Evolutionary conservation across 441 rosid species (phyloP), one percentile per base, ranked within the genome.

Genomic region (Bruguiera hainesii): DNA sequence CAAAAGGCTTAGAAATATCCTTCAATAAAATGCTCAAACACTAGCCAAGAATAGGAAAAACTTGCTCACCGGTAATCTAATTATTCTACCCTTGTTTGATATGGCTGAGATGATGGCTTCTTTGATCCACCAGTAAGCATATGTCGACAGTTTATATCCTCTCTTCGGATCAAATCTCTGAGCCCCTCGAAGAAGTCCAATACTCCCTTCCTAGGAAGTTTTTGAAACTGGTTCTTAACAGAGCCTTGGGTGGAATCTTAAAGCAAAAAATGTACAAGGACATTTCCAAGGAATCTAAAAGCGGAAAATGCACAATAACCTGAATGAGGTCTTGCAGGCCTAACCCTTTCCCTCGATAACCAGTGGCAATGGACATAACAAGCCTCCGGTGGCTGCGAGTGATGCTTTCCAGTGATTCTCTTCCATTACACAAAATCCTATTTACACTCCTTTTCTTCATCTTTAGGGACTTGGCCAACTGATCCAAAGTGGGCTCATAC

Each of bases 61-160:
- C 48, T 42, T 3, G 25, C 85, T 76, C 67, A 83, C 89, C 76
- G 89, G 83, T 76, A 81, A 73, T 77, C 83, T 81, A 21, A 83
- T 76, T 6, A 78, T 61, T 76, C 87, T 75, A 29, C 87, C 81
- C 46, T 80, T 83, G 66, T 80, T 80, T 3, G 82, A 72, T 23
- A 83, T 66, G 28, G 89, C 83, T 29, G 76, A 78, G 49, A 83
- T 56, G 26, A 85, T 81, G 28, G 89, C 87, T 55, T 85, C 85
- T 75, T 72, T 85, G 72, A 85, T 83, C 89, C 89, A 83, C 87
- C 87, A 85, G 75, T 83, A 83, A 62, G 68, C 85, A 67, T 83
- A 85, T 51, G 89, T 85, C 1, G 89, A 85, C 56, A 85, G 78
- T 73, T 85, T 85, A 66, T 71, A 81, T 25, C 89, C 87, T 68